Conservation (phyloP, 768 basidiomycete genomes). For the Exsudoporus frostii region DNA sequence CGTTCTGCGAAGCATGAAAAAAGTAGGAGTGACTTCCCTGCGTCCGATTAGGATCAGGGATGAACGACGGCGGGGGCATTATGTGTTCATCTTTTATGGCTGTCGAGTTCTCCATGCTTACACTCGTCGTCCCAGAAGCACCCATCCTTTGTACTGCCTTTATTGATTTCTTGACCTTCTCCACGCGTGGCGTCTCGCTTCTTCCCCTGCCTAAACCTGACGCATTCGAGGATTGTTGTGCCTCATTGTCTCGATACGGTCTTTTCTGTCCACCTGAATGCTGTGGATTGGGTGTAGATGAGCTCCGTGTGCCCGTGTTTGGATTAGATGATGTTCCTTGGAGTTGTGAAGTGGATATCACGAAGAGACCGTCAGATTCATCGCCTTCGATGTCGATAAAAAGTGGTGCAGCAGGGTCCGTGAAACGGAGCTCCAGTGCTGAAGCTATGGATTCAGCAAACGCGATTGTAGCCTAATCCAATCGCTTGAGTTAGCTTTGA, state of each 20-base stretch:
- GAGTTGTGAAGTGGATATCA: conserved; percentile 72
- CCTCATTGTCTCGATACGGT: conserved; percentile 21
- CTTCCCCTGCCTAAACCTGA: conserved; percentile 9
- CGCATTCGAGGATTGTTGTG: conserved; percentile 28
- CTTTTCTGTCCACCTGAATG: conserved; percentile 21
- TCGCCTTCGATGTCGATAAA: conserved; percentile 76
- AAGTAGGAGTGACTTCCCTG: conserved; percentile 6
- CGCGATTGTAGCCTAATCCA: conserved; percentile 68
- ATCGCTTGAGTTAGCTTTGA: neutral
- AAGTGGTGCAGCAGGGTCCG: conserved; percentile 69
- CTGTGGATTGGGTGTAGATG: conserved; percentile 18
- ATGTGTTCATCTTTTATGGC: conserved; percentile 26
- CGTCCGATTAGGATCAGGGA: conserved; percentile 16
- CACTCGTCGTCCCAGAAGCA: conserved; percentile 7
- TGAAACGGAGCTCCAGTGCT: conserved; percentile 70
- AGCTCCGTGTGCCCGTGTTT: conserved; percentile 8
- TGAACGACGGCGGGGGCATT: conserved; percentile 39
- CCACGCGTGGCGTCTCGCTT: conserved; percentile 41
- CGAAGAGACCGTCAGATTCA: conserved; percentile 61
- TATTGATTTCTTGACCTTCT: conserved; percentile 43
- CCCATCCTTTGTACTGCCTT: conserved; percentile 35
- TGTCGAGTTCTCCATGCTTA: conserved; percentile 15
- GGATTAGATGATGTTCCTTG: conserved; percentile 32
- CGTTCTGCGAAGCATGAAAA: conserved; percentile 17
- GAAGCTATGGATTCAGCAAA: conserved; percentile 72